phyloP scores from a whole-genome alignment of 2,329 filamentous ascomycete genomes.

The Pseudodiploospora longispora region DNA sequence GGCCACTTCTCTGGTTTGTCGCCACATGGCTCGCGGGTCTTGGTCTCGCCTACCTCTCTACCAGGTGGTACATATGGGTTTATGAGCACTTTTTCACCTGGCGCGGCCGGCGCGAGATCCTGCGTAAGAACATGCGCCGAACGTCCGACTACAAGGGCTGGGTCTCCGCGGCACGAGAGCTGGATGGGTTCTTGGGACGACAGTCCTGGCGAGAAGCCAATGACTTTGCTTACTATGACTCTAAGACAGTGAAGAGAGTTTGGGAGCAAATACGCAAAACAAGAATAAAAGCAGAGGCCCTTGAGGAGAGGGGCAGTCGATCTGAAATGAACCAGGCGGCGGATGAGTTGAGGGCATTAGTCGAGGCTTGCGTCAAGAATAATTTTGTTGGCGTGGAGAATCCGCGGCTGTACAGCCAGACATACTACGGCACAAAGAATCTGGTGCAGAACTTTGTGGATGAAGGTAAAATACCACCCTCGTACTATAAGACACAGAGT shows the following conservation, averaged over 20 bases:
- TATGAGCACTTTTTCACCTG: slow-evolving; percentile 92
- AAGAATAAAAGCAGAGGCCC: slow-evolving; percentile 50
- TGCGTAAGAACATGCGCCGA: slow-evolving; percentile 63
- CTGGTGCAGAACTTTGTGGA: slow-evolving; percentile 85
- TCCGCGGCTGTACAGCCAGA: slow-evolving; percentile 88
- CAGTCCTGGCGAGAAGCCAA: slow-evolving; percentile 72
- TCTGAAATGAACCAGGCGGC: slow-evolving; percentile 42
- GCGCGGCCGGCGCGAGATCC: slow-evolving; percentile 66
- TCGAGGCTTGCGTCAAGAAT: slow-evolving; percentile 92
- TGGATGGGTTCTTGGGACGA: slow-evolving; percentile 77
- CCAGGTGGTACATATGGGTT: slow-evolving; percentile 78
- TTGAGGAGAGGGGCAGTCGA: slow-evolving; percentile 33
- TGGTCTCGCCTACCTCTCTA: slow-evolving; percentile 64
- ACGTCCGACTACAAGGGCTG: slow-evolving; percentile 76
- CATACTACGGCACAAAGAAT: slow-evolving; percentile 96
- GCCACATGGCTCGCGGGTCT: slow-evolving; percentile 73
- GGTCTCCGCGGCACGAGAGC: slow-evolving; percentile 67
- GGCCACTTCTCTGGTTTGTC: slow-evolving; percentile 78
- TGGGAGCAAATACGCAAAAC: slow-evolving; percentile 64
- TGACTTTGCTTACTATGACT: slow-evolving; percentile 79
- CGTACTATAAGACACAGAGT: neutral
- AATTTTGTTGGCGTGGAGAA: slow-evolving; percentile 97
- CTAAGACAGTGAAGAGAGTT: slow-evolving; percentile 70
- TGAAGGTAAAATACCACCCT: slow-evolving; percentile 47
- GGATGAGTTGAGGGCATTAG: slow-evolving; percentile 67